Conservation (phyloP, 1,284 basidiomycete genomes). For the Cutaneotrichosporon dermatis region DNA sequence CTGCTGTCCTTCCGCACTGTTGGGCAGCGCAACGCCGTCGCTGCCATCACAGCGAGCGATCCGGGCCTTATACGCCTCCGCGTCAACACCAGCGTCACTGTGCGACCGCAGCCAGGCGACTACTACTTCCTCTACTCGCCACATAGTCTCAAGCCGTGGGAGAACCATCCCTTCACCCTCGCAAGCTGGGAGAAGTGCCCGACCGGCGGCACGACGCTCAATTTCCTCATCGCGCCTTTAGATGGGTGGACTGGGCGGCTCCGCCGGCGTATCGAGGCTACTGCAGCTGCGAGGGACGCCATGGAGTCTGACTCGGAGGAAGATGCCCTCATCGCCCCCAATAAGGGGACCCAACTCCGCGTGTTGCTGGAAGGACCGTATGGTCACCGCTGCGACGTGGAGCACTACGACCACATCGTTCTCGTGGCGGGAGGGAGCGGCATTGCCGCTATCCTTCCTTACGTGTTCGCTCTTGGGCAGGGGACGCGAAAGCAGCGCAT, state of each 20-base stretch:
- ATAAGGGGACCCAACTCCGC: neutral
- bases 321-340: neutral
- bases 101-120: conserved; percentile 24
- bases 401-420: conserved; percentile 24
- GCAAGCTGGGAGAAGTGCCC: conserved; percentile 19
- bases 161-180: conserved; percentile 37
- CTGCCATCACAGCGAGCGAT: conserved; percentile 13
- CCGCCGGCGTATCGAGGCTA: conserved; percentile 7
- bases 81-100: conserved; percentile 18
- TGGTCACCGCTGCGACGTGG: conserved; percentile 22
- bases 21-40: conserved; percentile 17
- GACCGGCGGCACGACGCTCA: conserved; percentile 11
- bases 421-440: conserved; percentile 35
- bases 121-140: conserved; percentile 37
- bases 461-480: conserved; percentile 18
- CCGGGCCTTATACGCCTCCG: conserved; percentile 28
- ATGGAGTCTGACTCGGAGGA: neutral
- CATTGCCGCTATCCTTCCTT: conserved; percentile 32
- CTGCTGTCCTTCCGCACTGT: conserved; percentile 21
- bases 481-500: conserved; percentile 1
- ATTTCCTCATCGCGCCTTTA: conserved; percentile 28
- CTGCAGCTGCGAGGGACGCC: neutral
- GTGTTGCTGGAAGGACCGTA: conserved; percentile 40
- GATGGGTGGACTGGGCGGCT: conserved; percentile 20
- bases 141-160: conserved; percentile 24